A percentile compares a stretch with the other conserved stretches of the same genome.
phyloP scores from a whole-genome alignment of 306 rosid genomes.

The Erythrophleum fordii region DNA sequence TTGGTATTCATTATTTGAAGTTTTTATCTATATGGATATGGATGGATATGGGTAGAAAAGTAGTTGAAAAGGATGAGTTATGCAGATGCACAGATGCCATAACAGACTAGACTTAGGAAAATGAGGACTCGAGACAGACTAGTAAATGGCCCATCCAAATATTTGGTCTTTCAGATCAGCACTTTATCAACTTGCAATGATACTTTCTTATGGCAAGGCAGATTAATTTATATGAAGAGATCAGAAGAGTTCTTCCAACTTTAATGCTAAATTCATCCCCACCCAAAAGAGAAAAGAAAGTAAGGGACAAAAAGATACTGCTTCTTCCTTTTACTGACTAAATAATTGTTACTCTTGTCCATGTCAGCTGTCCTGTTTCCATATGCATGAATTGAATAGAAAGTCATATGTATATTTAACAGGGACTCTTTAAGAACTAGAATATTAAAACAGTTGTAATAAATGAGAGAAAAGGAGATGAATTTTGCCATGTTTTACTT shows the following conservation, averaged over 20 bases:
- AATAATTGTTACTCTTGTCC: constrained; percentile 6
- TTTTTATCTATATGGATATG: background rate
- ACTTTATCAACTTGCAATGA: background rate
- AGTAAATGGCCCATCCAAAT: background rate
- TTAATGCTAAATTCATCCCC: background rate
- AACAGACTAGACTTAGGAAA: background rate
- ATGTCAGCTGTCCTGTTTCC: background rate
- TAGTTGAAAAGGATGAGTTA: constrained; percentile 12
- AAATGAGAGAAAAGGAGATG: constrained; percentile 11
- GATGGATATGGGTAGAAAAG: constrained; percentile 10
- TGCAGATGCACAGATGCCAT: constrained; percentile 2
- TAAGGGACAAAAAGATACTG: background rate
- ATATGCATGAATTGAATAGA: constrained; percentile 21
- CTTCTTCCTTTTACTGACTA: background rate
- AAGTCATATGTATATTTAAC: background rate
- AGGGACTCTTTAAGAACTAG: background rate
- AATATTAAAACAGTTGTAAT: background rate
- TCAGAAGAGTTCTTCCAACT: background rate
- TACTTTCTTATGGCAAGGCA: constrained; percentile 5
- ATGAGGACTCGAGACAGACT: background rate
- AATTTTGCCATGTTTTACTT: background rate
- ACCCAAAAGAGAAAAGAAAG: background rate
- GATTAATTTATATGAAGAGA: constrained; percentile 3
- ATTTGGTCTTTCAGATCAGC: background rate
- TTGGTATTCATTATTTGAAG: constrained; percentile 21